Base-by-base conservation (phyloP, 1,284 basidiomycete genomes). In the Cerrena zonata region DNA sequence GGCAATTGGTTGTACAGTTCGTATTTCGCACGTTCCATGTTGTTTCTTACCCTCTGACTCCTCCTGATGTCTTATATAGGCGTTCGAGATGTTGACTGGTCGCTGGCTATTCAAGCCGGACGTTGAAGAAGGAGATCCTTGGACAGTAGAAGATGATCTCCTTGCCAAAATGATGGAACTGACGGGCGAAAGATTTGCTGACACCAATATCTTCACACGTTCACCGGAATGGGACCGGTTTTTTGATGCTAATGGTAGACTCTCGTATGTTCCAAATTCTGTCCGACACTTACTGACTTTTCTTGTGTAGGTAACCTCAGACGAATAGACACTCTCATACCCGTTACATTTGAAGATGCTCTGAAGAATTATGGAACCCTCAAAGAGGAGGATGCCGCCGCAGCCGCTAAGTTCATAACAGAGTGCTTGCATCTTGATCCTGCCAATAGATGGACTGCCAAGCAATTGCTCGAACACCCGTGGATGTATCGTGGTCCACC, bases 121-220 rank as follows among this genome's bases (percentile, higher is more conserved):
- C 13, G 54, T 53, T 4, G 55, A 55, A 38, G 58, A 42, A 15
- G 55, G 55, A 24, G 54, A 56, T 12, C 39, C 42, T 2, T 57
- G 54, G 54, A 21, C 44, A n/a, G 18, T 50, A 21, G 53, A 55
- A 36, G 53, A 56, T 18, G 56, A 59, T 44, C 53, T 54, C 43
- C 53, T 58, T 19, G 56, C 53, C 18, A 57, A 56, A 27, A 59
- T 59, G 54, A 45, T 59, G 25, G 58, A 59, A 43, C 41, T 58
- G 19, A 58, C 56, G 0, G 55, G 51, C 10, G 49, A 59, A 43
- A 34, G 19, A 11, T 59, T 58, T 45, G 21, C 4, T 7, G 3
- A n/a, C 12, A 11, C n/a, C n/a, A 52, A n/a, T n/a, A n/a, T 56
- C 47, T 51, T 57, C 27, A 37, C 49, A 15, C 52, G 51, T 22